phyloP scores from a whole-genome alignment of 1,284 basidiomycete genomes.

The Fomitopsis palustris region DNA sequence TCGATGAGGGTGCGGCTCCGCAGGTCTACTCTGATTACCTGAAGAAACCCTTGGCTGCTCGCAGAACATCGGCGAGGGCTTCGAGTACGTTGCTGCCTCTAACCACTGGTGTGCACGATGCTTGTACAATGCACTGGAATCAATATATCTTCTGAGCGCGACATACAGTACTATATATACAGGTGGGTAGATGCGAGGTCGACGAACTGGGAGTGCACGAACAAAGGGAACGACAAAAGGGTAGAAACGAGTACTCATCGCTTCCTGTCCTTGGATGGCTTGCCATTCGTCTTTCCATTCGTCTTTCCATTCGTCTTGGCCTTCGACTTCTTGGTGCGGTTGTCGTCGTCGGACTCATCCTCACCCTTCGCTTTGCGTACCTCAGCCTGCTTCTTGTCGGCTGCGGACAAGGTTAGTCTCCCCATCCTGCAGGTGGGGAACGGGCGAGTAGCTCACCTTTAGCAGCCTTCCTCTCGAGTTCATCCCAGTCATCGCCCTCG shows the following conservation, averaged over 20 bases:
- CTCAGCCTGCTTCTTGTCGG: constrained; percentile 64
- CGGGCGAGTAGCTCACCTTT: constrained; percentile 50
- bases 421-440: background rate
- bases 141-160: background rate
- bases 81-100: too few relatives aligned
- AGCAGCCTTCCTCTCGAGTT: constrained; percentile 87
- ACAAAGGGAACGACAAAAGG: background rate
- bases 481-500: constrained; percentile 93
- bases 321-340: constrained; percentile 57
- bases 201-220: background rate
- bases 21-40: too few relatives aligned
- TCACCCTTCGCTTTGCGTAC: constrained; percentile 38
- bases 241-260: constrained; percentile 11
- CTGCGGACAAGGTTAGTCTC: constrained; percentile 30
- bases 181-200: background rate
- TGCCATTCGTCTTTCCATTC: constrained; percentile 34
- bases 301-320: constrained; percentile 36
- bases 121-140: background rate
- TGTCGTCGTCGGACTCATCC: constrained; percentile 60
- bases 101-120: too few relatives aligned
- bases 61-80: too few relatives aligned
- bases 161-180: background rate
- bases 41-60: too few relatives aligned
- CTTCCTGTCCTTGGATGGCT: constrained; percentile 31
- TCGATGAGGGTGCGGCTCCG: too few relatives aligned